Evolutionary conservation across 1,284 basidiomycete species (phyloP).

Genomic region (Inonotus obliquus): DNA sequence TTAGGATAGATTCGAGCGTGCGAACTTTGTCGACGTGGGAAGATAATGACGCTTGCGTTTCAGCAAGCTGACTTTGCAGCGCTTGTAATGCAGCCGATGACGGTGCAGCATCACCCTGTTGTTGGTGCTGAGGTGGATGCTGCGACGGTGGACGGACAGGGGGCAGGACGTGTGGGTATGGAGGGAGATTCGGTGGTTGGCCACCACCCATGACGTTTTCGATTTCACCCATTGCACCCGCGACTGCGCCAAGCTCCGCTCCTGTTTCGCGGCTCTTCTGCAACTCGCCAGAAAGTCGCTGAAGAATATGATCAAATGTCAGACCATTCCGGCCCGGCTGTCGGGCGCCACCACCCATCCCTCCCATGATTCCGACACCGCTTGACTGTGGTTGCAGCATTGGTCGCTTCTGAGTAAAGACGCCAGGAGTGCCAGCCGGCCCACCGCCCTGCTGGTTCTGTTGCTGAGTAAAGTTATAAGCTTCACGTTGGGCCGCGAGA

Average conservation of each 20-base stretch:
- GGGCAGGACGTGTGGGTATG: slow-evolving; percentile 60
- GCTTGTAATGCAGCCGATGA: slow-evolving; percentile 42
- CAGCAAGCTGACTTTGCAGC: slow-evolving; percentile 80
- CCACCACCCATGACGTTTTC: slow-evolving; percentile 89
- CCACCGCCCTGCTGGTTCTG: slow-evolving; percentile 27
- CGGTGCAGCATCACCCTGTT: slow-evolving; percentile 24
- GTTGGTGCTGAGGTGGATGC: slow-evolving; percentile 24
- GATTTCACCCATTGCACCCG: slow-evolving; percentile 84
- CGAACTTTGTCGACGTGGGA: slow-evolving; percentile 84
- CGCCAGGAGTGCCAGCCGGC: slow-evolving; percentile 22
- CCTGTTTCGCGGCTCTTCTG: slow-evolving; percentile 93
- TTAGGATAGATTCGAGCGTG: slow-evolving; percentile 75
- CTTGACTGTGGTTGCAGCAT: slow-evolving; percentile 45
- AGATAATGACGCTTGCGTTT: slow-evolving; percentile 80
- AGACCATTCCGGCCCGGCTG: slow-evolving; percentile 73
- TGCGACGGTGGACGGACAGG: slow-evolving; percentile 49
- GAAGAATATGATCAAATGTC: slow-evolving; percentile 80
- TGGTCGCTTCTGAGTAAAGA: slow-evolving; percentile 45
- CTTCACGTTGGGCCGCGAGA: slow-evolving; percentile 56
- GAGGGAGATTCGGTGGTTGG: slow-evolving; percentile 54
- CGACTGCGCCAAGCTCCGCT: slow-evolving; percentile 80
- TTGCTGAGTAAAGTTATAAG: slow-evolving; percentile 32
- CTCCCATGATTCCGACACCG: slow-evolving; percentile 64
- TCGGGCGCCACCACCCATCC: slow-evolving; percentile 66
- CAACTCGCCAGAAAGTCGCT: slow-evolving; percentile 80